Conservation (phyloP, 495 filamentous ascomycete species). For the Xylaria intraflava region DNA sequence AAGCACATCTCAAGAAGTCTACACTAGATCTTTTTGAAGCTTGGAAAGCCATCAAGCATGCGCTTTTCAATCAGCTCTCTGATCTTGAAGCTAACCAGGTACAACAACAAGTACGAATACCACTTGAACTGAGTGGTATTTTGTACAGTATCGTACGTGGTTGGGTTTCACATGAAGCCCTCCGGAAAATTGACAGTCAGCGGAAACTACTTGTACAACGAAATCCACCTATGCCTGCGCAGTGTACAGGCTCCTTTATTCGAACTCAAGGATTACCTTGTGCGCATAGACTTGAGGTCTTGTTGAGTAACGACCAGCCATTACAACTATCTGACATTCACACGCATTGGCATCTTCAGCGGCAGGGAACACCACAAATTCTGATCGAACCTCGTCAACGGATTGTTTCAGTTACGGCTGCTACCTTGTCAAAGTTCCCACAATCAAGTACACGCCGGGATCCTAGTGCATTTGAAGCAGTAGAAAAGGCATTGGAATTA, state of each 20-base stretch:
- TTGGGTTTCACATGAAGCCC: neutral
- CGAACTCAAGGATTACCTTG: neutral
- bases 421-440: no score
- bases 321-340: neutral
- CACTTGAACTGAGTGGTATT: neutral
- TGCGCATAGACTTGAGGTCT: neutral
- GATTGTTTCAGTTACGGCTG: neutral
- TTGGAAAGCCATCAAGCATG: neutral
- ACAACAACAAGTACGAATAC: neutral
- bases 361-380: neutral
- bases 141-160: neutral
- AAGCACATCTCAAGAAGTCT: neutral
- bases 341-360: neutral
- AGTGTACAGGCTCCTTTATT: neutral
- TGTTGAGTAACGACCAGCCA: neutral
- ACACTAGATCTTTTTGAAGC: neutral
- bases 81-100: neutral
- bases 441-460: no score
- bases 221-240: neutral
- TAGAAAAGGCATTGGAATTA: no score
- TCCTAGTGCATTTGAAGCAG: no score
- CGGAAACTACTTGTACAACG: neutral
- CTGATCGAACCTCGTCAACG: neutral
- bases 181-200: neutral
- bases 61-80: neutral